A percentile compares a stretch with the other conserved stretches of the same genome.
phyloP scores from a whole-genome alignment of 2,329 filamentous ascomycete species.

The Atkinsonella texensis region DNA sequence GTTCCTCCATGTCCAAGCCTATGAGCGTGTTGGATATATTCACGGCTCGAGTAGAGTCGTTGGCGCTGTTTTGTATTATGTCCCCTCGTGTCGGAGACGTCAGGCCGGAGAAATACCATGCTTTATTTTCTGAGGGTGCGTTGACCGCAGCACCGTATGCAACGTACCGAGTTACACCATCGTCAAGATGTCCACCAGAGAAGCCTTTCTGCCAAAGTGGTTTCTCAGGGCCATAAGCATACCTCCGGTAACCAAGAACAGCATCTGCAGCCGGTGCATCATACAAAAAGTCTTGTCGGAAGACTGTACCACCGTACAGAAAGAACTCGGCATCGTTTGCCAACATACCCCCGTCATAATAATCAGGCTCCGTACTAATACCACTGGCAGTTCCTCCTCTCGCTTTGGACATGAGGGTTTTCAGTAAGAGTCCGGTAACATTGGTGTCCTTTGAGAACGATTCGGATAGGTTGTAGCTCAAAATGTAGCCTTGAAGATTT shows the following conservation, averaged over 20 bases:
- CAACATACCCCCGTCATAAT: slow-evolving; percentile 51
- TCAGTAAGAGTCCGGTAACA: slow-evolving; percentile 36
- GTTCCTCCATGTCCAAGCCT: slow-evolving; percentile 44
- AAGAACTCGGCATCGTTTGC: slow-evolving; percentile 52
- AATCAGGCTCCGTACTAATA: slow-evolving; percentile 43
- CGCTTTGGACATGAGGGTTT: slow-evolving; percentile 33
- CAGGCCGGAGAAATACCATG: slow-evolving; percentile 60
- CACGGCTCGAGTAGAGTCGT: slow-evolving; percentile 25
- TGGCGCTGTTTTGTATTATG: slow-evolving; percentile 28
- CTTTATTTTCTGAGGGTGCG: slow-evolving; percentile 57
- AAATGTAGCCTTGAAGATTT: slow-evolving; percentile 40
- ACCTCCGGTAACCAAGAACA: slow-evolving; percentile 39
- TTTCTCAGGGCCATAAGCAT: slow-evolving; percentile 36
- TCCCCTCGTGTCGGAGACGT: slow-evolving; percentile 36
- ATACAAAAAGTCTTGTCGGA: slow-evolving; percentile 22
- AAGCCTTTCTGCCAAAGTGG: slow-evolving; percentile 33
- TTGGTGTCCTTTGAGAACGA: slow-evolving; percentile 42
- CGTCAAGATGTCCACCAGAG: slow-evolving; percentile 25
- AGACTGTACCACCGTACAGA: slow-evolving; percentile 47
- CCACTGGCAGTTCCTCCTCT: slow-evolving; percentile 33
- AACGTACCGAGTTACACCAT: slow-evolving; percentile 45
- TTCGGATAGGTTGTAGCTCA: slow-evolving; percentile 44
- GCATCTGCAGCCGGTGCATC: slow-evolving; percentile 28
- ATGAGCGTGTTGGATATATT: slow-evolving; percentile 45
- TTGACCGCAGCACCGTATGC: slow-evolving; percentile 52